Conservation (phyloP, 805 yeast species). For the Komagataella populi region DNA sequence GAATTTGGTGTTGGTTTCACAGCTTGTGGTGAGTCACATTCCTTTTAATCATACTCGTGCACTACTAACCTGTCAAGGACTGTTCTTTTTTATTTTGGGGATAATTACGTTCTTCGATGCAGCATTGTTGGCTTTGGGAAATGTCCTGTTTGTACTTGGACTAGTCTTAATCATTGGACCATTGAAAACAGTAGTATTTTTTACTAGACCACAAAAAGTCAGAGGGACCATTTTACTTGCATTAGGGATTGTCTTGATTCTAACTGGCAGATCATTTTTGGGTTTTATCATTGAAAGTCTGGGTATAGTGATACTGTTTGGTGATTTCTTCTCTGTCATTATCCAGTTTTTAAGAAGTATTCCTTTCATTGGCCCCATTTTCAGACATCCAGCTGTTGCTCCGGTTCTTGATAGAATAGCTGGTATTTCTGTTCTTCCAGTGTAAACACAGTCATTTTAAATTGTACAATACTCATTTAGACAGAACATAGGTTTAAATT, state of each 20-base stretch:
- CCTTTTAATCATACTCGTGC: background rate
- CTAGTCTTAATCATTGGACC: constrained; percentile 79
- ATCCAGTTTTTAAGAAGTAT: constrained; percentile 76
- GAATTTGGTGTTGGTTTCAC: constrained; percentile 91
- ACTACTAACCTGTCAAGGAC: constrained; percentile 20
- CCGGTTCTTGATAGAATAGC: constrained; percentile 58
- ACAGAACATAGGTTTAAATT: background rate
- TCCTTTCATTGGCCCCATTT: constrained; percentile 74
- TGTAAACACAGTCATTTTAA: constrained; percentile 16
- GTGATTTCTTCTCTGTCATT: constrained; percentile 80
- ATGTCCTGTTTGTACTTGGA: constrained; percentile 69
- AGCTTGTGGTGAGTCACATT: constrained; percentile 41
- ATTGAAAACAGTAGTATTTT: constrained; percentile 67
- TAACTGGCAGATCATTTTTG: constrained; percentile 61
- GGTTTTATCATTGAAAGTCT: constrained; percentile 79
- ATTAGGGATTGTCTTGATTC: constrained; percentile 62
- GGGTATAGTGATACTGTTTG: constrained; percentile 87
- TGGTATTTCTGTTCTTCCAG: constrained; percentile 56
- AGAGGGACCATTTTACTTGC: constrained; percentile 77
- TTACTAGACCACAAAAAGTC: constrained; percentile 75
- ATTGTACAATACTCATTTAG: background rate
- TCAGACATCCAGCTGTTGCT: constrained; percentile 71
- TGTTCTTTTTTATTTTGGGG: constrained; percentile 68
- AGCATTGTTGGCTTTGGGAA: constrained; percentile 82
- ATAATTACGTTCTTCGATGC: constrained; percentile 78